Evolutionary conservation across 768 basidiomycete genomes (phyloP).

Genomic region (Clitopilus passeckerianus): DNA sequence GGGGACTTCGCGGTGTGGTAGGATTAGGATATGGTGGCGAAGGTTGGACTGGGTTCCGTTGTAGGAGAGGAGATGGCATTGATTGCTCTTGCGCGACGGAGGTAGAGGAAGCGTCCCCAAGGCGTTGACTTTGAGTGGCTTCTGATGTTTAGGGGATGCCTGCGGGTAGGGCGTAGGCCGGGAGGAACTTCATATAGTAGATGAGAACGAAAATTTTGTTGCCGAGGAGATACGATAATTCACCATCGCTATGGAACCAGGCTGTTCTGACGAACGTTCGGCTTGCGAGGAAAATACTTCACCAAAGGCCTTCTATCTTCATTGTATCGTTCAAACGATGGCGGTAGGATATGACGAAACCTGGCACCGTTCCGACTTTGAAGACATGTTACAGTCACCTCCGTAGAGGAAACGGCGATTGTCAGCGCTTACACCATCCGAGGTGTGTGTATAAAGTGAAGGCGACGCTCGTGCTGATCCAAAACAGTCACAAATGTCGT

Average conservation of each 20-base stretch:
- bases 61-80: too few relatives aligned
- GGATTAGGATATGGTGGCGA: too few relatives aligned
- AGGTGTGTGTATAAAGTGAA: constrained; percentile 49
- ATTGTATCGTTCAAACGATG: constrained; percentile 74
- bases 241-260: constrained; percentile 67
- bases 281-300: constrained; percentile 53
- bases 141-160: constrained; percentile 30
- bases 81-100: too few relatives aligned
- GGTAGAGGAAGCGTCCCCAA: background rate
- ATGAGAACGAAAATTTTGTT: too few relatives aligned
- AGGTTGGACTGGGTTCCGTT: too few relatives aligned
- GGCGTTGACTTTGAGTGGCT: background rate
- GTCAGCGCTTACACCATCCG: constrained; percentile 54
- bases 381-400: background rate
- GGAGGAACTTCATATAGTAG: constrained; percentile 47
- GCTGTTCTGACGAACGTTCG: constrained; percentile 56
- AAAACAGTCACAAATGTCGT: constrained; percentile 51
- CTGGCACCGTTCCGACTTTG: constrained; percentile 61
- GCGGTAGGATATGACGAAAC: constrained; percentile 69
- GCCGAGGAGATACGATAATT: constrained; percentile 1
- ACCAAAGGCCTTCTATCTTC: constrained; percentile 68
- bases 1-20: too few relatives aligned
- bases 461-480: constrained; percentile 34
- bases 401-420: constrained; percentile 11
- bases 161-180: constrained; percentile 52